Evolutionary conservation across 1,284 basidiomycete species (phyloP), one percentile per base, ranked within the genome.

Genomic region (Leccinum solheimii): DNA sequence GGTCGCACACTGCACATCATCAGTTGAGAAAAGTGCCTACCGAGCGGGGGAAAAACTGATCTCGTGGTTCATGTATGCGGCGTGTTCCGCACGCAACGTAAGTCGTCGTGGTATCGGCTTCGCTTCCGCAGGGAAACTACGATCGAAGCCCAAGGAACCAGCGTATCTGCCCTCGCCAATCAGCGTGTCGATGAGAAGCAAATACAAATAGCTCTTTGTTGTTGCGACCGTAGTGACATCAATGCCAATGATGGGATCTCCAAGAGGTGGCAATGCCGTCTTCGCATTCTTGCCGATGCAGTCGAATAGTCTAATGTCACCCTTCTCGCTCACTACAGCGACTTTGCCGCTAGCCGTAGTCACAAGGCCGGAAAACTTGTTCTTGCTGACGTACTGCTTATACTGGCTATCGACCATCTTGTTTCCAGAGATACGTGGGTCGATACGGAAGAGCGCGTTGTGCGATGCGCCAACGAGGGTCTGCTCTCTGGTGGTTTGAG

Each of bases 211-310:
- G 6, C 90, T 96, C 80, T 92, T 93, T 68, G 95, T 98, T 34
- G 97, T 99, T 7, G 96, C 97, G 34, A 99, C 92, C 61, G 94
- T 90, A 3, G 96, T 96, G 8, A 95, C 94, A 76, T 99, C 97
- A 57, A 99, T 85, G 34, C 97, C 97, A 56, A 94, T 77, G 71
- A 99, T 98, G 49, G 97, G 94, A 77, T 98, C 95, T 30, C 97
- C 96, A 27, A 98, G 83, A 38, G 95, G 93, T 27, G 96, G 95
- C 54, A 99, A 79, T n/a, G 95, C 95, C 21, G 97, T 99, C 86
- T 99, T 99, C 36, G 97, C 97, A 70, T 95, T 99, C 85, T 98
- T 99, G 53, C 97, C 97, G 67, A 99, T 94, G 57, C 89, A 83
- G 75, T 99, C 97, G 70, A 97, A 99, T 57, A 99, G 80, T 53